These are phyloP conservation scores for Calcarisporium arbuscula DNA, from an alignment of 2,329 filamentous ascomycete species.

Conservation along the genomic window DNA sequence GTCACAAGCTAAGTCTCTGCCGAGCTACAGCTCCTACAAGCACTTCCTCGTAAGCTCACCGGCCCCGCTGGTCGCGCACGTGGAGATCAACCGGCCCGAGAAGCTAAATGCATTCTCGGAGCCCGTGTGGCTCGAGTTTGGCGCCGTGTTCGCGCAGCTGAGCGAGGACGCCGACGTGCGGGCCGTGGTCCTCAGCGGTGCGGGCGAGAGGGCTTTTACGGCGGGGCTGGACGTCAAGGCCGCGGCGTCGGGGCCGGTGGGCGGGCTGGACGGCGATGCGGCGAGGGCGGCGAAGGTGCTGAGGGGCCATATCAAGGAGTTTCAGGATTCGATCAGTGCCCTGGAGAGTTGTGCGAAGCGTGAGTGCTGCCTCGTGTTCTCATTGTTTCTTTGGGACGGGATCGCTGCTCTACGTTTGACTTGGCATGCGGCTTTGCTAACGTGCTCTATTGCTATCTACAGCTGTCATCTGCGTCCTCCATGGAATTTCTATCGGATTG, in stretches of 20 bases:
- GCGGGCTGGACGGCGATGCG: constrained; percentile 41
- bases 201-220: constrained; percentile 79
- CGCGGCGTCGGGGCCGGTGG: constrained; percentile 47
- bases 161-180: constrained; percentile 68
- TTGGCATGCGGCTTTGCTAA: constrained; percentile 9
- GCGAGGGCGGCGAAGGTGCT: constrained; percentile 58
- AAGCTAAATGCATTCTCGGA: constrained; percentile 87
- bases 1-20: constrained; percentile 19
- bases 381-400: background rate
- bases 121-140: constrained; percentile 80
- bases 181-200: constrained; percentile 71
- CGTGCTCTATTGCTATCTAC: constrained; percentile 2
- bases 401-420: background rate
- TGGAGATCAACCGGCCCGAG: constrained; percentile 80
- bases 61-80: constrained; percentile 69
- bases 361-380: constrained; percentile 29
- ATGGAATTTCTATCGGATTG: constrained; percentile 72
- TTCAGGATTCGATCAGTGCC: constrained; percentile 70
- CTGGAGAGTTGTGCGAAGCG: constrained; percentile 87
- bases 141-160: constrained; percentile 63
- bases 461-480: constrained; percentile 77
- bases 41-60: constrained; percentile 73
- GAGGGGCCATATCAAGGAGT: constrained; percentile 66
- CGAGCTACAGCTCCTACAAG: constrained; percentile 44
- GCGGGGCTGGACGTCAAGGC: constrained; percentile 78